Evolutionary conservation across 768 basidiomycete species (phyloP), one percentile per base, ranked within the genome.

Genomic region (Leccinum ochraceum): DNA sequence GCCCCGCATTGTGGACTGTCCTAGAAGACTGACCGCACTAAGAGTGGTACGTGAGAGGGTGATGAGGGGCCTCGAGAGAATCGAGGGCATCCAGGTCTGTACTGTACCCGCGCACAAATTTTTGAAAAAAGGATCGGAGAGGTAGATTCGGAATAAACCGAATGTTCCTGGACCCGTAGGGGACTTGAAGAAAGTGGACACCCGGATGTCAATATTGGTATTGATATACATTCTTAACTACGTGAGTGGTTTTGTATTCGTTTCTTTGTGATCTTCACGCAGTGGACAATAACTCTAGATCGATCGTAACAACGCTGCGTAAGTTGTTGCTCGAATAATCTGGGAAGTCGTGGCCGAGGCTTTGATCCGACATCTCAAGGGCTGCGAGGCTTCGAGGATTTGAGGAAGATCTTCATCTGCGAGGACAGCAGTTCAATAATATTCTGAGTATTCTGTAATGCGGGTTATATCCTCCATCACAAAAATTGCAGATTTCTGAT

Each of bases 371-470:
- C 44, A 7, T 20, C 11, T 63, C 48, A 64, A 90, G 90, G 49
- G 89, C 88, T 11, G 90, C 89, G 34, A 80, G 90, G 56, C 76
- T 91, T 46, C 80, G 83, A 34, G 90, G 90, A 0, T 87, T 92
- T 56, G 86, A 89, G 67, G 75, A 78, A 53, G 89, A 92, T 71
- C 79, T 92, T 32, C 74, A 82, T 42, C 77, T 92, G 17, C 73
- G 81, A 62, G 86, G 83, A 42, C 74, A 79, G 57, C 79, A 91
- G 65, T 92, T 90, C 68, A 81, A 85, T 11, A 86, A 88, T 0
- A 73, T 91, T 16, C 72, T 92, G 46, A 86, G 86, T 46, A 83
- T 88, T 55, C 78, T 89, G 53, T 89, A n/a, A 88, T 63, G 78
- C 87, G 34, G 88, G 88, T 16, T 91, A 91, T 68, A 88, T 88